These are phyloP conservation scores for Aegilops sharonensis DNA, from an alignment of 176 grass and related monocot genomes.

Conservation along the genomic window DNA sequence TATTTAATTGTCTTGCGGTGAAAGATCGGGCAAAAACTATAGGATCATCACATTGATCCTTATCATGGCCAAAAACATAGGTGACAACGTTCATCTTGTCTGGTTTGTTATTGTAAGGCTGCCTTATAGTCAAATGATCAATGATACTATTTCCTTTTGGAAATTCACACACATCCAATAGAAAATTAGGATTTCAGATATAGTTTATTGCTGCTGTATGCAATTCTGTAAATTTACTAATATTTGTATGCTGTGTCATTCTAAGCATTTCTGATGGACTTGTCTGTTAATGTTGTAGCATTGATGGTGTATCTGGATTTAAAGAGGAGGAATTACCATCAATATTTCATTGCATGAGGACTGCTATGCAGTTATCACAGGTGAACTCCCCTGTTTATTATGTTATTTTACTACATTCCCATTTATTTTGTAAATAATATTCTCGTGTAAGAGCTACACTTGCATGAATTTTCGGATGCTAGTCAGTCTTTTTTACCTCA, in stretches of 20 bases:
- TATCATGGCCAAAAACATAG: background rate
- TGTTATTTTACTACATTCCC: background rate
- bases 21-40: no score
- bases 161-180: background rate
- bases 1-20: no score
- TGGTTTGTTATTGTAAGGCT: background rate
- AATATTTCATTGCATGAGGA: conserved; percentile 69
- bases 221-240: background rate
- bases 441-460: background rate
- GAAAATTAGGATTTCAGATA: background rate
- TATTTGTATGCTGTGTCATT: background rate
- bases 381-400: conserved; percentile 9
- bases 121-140: background rate
- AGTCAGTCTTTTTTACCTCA: background rate
- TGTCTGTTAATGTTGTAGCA: conserved; percentile 39
- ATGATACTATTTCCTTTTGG: background rate
- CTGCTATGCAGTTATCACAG: conserved; percentile 56
- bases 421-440: background rate
- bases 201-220: background rate
- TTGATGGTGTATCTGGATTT: conserved; percentile 44
- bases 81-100: background rate
- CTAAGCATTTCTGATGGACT: background rate
- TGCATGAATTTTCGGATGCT: background rate
- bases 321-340: conserved; percentile 55
- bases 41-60: no score